Percentiles rank a stretch among this genome's conserved stretches.
Evolutionary conservation across 2,329 filamentous ascomycete species (phyloP).

Genomic region (Phialophora tarda): DNA sequence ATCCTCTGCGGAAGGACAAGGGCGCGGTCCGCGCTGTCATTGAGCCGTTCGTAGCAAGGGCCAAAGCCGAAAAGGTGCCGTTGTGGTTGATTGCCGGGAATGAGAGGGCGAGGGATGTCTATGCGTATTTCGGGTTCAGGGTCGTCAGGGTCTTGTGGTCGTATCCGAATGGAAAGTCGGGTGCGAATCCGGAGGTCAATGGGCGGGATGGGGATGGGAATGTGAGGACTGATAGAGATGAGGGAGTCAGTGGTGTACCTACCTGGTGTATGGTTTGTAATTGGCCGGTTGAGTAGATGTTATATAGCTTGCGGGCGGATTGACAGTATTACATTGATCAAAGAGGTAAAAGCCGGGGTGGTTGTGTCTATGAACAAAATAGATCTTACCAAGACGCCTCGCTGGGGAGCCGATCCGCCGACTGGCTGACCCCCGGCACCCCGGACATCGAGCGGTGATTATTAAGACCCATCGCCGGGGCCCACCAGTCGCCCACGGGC

Average conservation of each 20-base stretch:
- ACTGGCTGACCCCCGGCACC: not conserved
- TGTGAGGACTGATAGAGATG: not conserved
- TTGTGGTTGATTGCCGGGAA: conserved; percentile 36
- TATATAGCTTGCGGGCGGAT: no score
- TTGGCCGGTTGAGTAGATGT: conserved; percentile 26
- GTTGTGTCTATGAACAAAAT: no score
- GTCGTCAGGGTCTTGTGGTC: conserved; percentile 26
- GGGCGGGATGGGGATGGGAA: not conserved
- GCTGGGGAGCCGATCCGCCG: no score
- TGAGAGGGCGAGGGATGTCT: conserved; percentile 35
- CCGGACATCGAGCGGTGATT: not conserved
- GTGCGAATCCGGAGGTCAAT: not conserved
- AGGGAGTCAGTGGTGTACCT: conserved; percentile 13
- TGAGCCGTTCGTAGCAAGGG: conserved; percentile 32
- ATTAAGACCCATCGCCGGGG: not conserved
- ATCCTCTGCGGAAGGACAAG: conserved; percentile 30
- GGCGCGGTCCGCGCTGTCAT: conserved; percentile 38
- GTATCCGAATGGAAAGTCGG: not conserved
- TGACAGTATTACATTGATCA: no score
- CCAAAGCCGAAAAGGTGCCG: conserved; percentile 28
- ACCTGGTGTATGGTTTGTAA: conserved; percentile 35
- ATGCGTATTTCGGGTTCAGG: conserved; percentile 37
- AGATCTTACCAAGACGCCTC: no score
- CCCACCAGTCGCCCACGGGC: not conserved
- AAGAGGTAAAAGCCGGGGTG: no score